Evolutionary conservation across 305 asterid species (phyloP).

Genomic region (Coffea humblotiana): DNA sequence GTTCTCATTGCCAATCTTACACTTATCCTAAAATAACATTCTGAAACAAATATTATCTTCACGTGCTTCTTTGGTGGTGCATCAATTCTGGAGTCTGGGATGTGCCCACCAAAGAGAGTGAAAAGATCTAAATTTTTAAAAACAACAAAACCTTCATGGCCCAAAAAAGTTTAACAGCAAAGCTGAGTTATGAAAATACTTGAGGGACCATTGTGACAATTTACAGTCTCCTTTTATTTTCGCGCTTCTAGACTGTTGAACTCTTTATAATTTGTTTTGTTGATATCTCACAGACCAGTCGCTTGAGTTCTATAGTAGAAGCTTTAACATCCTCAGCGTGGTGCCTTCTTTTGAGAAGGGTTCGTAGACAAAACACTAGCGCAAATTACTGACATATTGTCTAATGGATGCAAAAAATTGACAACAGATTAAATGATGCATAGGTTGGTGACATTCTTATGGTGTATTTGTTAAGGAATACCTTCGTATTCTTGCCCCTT

Average conservation of each 20-base stretch:
- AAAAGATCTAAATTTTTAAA: too few relatives aligned
- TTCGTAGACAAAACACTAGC: conserved; percentile 22
- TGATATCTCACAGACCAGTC: conserved; percentile 36
- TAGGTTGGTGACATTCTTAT: too few relatives aligned
- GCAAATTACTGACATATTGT: too few relatives aligned
- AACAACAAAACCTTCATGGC: background rate
- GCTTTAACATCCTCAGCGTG: conserved; percentile 60
- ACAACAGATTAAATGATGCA: too few relatives aligned
- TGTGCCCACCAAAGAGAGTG: too few relatives aligned
- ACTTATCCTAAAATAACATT: too few relatives aligned
- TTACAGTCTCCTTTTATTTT: background rate
- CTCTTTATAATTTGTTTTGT: conserved; percentile 11
- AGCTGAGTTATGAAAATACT: background rate
- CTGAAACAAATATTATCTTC: too few relatives aligned
- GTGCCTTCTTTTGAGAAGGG: conserved; percentile 61
- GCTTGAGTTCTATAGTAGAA: conserved; percentile 50
- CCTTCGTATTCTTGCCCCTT: conserved; percentile 72
- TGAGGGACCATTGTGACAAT: too few relatives aligned
- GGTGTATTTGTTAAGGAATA: conserved; percentile 50
- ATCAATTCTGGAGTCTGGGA: too few relatives aligned
- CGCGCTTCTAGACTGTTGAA: background rate
- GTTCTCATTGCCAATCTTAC: too few relatives aligned
- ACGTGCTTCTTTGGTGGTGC: too few relatives aligned
- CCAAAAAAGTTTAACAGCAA: background rate
- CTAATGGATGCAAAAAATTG: too few relatives aligned